A percentile compares a stretch with the other conserved stretches of the same genome.
These are phyloP conservation scores for Pythium pectinolyticum DNA, from an alignment of 352 stramenopile genomes.

Conservation along the genomic window DNA sequence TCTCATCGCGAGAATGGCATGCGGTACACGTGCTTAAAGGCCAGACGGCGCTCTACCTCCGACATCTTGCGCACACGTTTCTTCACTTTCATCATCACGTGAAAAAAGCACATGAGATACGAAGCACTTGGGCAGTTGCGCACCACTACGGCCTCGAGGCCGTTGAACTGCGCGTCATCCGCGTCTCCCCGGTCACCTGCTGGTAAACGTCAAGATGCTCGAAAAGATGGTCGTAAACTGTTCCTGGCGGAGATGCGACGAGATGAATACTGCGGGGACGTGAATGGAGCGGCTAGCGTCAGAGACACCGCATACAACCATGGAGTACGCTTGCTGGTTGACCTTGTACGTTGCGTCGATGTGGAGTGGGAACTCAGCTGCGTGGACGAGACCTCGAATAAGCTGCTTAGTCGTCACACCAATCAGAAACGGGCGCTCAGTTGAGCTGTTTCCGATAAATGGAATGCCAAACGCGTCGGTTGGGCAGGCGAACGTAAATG, in stretches of 20 bases:
- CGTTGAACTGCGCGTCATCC: conserved; percentile 19
- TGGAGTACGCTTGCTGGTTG: conserved; percentile 10
- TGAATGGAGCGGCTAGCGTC: conserved; percentile 9
- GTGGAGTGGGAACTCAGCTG: conserved; percentile 5
- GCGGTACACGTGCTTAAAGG: conserved; percentile 23
- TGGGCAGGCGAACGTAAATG: conserved; percentile 10
- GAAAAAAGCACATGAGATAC: conserved; percentile 36
- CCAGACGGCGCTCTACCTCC: neutral
- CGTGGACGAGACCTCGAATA: neutral
- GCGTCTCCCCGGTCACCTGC: conserved; percentile 13
- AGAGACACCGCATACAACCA: conserved; percentile 15
- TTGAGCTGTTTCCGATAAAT: conserved; percentile 1
- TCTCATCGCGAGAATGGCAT: conserved; percentile 20
- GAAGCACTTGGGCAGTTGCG: neutral
- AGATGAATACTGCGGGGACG: conserved; percentile 10
- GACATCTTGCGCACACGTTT: conserved; percentile 1
- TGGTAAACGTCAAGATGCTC: conserved; percentile 11
- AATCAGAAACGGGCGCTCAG: conserved; percentile 6
- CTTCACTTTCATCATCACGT: conserved; percentile 29
- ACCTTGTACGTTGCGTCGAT: conserved; percentile 19
- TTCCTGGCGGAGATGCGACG: conserved; percentile 2
- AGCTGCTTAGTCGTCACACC: conserved; percentile 4
- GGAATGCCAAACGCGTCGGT: conserved; percentile 3
- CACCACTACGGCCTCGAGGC: neutral
- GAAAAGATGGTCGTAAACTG: conserved; percentile 7